Conservation (phyloP, 805 yeast genomes). For the Blastobotrys robertii region DNA sequence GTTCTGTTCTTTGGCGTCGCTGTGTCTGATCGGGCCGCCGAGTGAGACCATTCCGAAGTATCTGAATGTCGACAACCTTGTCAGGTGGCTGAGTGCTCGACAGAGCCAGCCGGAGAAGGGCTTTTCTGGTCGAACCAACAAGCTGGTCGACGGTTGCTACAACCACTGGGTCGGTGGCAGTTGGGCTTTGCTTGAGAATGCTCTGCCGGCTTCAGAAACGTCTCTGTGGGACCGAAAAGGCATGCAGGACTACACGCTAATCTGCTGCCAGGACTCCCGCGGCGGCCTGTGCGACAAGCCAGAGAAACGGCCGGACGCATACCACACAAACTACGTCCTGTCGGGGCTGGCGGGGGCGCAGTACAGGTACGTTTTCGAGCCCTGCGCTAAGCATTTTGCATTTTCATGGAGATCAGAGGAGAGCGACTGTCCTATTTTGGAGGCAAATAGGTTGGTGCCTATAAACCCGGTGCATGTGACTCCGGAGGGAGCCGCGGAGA, state of each 20-base stretch:
- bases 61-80: conserved; percentile 40
- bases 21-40: conserved; percentile 38
- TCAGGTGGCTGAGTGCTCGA: conserved; percentile 58
- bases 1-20: conserved; percentile 72
- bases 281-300: conserved; percentile 93
- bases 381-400: conserved; percentile 14
- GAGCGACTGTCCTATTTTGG: conserved; percentile 3
- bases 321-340: conserved; percentile 81
- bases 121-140: conserved; percentile 80
- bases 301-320: conserved; percentile 66
- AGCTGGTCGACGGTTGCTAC: conserved; percentile 93
- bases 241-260: conserved; percentile 52
- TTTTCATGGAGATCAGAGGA: conserved; percentile 25
- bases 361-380: conserved; percentile 29
- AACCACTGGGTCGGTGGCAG: conserved; percentile 91
- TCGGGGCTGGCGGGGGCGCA: conserved; percentile 63
- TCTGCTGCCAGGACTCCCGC: conserved; percentile 58
- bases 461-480: conserved; percentile 53
- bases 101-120: conserved; percentile 79
- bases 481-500: conserved; percentile 38
- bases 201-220: conserved; percentile 28
- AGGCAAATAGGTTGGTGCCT: conserved; percentile 18
- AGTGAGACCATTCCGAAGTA: conserved; percentile 25
- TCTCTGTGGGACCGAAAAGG: conserved; percentile 43
- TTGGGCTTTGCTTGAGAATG: conserved; percentile 50